phyloP scores from a whole-genome alignment of 108 stramenopile genomes.

The Skeletonema grethae region DNA sequence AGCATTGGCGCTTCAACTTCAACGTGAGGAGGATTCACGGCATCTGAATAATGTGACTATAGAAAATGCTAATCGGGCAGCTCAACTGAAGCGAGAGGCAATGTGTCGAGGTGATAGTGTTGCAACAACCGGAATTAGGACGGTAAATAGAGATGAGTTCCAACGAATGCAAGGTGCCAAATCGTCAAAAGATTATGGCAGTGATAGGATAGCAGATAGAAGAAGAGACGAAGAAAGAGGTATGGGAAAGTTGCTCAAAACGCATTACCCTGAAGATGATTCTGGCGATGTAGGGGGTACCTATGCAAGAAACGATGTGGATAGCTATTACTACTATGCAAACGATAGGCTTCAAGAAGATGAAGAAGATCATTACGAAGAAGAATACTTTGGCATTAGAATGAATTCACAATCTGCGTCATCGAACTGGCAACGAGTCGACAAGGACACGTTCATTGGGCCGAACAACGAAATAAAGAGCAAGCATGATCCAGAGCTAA shows the following conservation, averaged over 20 bases:
- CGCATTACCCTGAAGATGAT: neutral
- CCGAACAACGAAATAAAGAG: slow-evolving; percentile 74
- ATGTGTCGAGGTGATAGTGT: slow-evolving; percentile 19
- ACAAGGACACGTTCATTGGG: slow-evolving; percentile 61
- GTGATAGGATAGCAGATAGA: slow-evolving; percentile 37
- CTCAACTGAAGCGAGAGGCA: slow-evolving; percentile 18
- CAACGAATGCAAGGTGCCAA: neutral
- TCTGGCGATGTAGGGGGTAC: slow-evolving; percentile 41
- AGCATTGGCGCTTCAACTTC: slow-evolving; percentile 39
- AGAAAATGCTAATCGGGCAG: slow-evolving; percentile 9
- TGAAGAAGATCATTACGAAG: slow-evolving; percentile 33
- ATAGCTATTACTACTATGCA: slow-evolving; percentile 24
- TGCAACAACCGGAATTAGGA: slow-evolving; percentile 20
- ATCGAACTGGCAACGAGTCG: slow-evolving; percentile 51
- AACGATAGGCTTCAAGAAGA: slow-evolving; percentile 4
- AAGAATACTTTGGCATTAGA: slow-evolving; percentile 52
- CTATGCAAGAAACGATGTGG: slow-evolving; percentile 13
- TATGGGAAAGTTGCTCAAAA: slow-evolving; percentile 27
- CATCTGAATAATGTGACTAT: slow-evolving; percentile 8
- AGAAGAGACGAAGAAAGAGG: slow-evolving; percentile 30
- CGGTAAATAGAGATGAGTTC: slow-evolving; percentile 35
- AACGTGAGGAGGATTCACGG: slow-evolving; percentile 55
- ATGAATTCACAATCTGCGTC: slow-evolving; percentile 54
- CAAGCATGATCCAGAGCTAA: slow-evolving; percentile 73
- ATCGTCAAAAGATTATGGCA: slow-evolving; percentile 23